Evolutionary conservation across 2,329 filamentous ascomycete species (phyloP), one percentile per base, ranked within the genome.

Genomic region (Geosmithia morbida): DNA sequence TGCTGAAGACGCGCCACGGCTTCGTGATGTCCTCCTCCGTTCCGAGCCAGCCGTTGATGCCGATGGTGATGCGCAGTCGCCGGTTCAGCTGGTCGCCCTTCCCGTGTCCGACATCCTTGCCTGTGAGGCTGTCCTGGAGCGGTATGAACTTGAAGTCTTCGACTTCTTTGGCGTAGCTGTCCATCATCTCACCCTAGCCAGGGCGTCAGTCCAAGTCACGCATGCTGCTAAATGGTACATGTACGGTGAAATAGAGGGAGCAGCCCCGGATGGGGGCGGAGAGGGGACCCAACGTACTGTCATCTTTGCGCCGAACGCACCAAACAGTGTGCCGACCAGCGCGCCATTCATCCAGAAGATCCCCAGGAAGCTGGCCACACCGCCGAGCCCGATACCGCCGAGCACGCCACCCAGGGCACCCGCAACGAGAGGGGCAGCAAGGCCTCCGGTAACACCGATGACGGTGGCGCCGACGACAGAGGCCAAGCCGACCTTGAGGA

Each of bases 401-500:
- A 95, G 86, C 2, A 95, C 72, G 1, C 83, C 82, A 2, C 88
- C 88, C 14, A 96, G 73, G 0, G 87, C 87, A 3, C 87, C 88
- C 3, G 89, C 89, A 14, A 95, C 83, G 0, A 94, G 70, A 0
- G 89, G 89, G 1, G 89, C 88, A 1, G 89, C 89, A n/a, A 95
- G 71, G 2, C 89, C 89, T 17, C 89, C 89, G 0, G 88, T 95
- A 3, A 96, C 77, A 6, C 89, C 89, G n/a, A 96, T 89, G 1
- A 95, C 69, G 0, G 85, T 86, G 1, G 90, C 90, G 11, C 90
- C 90, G 0, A 87, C 88, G 0, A 94, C 87, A 8, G 85, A 86
- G 0, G 89, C 90, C 22, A 96, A 70, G 0, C 89, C 87, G 18
- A 96, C 87, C 60, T 95, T 96, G 86, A 87, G 94, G 60, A 84